Conservation (phyloP, 1,284 basidiomycete species). For the Moesziomyces sp. region DNA sequence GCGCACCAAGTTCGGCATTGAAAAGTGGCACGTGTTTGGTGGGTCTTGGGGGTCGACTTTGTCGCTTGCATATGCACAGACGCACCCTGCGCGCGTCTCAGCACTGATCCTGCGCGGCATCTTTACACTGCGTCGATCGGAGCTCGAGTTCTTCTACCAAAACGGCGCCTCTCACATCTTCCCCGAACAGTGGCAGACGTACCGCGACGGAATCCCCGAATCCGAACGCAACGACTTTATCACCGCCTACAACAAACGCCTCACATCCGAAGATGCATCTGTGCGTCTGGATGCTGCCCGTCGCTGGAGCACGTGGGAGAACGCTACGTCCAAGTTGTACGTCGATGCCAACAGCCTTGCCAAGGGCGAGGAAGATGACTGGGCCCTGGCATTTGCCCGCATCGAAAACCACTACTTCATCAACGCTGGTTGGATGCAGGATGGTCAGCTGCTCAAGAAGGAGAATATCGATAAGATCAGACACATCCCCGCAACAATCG, state of each 20-base stretch:
- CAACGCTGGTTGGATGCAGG: constrained; percentile 83
- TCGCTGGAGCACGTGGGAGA: constrained; percentile 74
- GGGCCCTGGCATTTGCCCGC: constrained; percentile 77
- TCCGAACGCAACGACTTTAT: constrained; percentile 82
- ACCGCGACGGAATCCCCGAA: constrained; percentile 81
- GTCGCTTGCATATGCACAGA: constrained; percentile 88
- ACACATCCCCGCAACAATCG: constrained; percentile 76
- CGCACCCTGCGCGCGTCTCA: constrained; percentile 82
- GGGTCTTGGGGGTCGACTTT: constrained; percentile 79
- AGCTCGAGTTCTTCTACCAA: constrained; percentile 93
- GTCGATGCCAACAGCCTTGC: constrained; percentile 54
- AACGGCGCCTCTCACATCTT: constrained; percentile 72
- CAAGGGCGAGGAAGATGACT: constrained; percentile 48
- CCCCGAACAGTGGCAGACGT: constrained; percentile 71
- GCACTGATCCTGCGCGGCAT: constrained; percentile 88
- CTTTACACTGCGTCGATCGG: constrained; percentile 82
- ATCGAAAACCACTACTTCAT: constrained; percentile 93
- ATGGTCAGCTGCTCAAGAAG: constrained; percentile 85
- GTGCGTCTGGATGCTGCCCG: constrained; percentile 79
- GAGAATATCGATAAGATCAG: constrained; percentile 87
- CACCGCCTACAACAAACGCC: constrained; percentile 80
- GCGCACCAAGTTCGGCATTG: constrained; percentile 74
- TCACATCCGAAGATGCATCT: constrained; percentile 80
- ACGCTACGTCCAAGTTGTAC: constrained; percentile 61
- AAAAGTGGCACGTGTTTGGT: constrained; percentile 65